Evolutionary conservation across 257 asterid species (phyloP), one percentile per base, ranked within the genome.

Genomic region (Craterostigma plantagineum): DNA sequence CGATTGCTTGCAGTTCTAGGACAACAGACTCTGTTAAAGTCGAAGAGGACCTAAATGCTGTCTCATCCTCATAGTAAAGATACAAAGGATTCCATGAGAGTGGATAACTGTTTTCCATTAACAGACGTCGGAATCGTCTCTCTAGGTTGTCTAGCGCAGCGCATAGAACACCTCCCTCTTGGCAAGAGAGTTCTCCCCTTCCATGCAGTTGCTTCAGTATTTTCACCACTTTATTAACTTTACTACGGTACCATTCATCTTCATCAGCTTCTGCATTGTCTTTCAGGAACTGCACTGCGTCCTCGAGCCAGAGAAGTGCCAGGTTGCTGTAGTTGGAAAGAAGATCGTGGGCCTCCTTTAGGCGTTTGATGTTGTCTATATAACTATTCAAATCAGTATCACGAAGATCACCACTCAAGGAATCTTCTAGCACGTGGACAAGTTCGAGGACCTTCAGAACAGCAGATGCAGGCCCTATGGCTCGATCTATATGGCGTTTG

Each of bases 231-330:
- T 56, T 71, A 40, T 53, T 57, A 48, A 73, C 60, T 17, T 61
- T 68, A 7, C 14, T 18, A 17, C 62, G 42, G 53, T 67, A 72
- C 70, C 63, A 55, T 15, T 60, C 68, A 36, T 59, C 68, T 2
- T 61, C 68, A 2, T 46, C 64, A 36, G 45, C 50, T 43, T 48
- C 50, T 6, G 50, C 61, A 3, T 41, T 43, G 33, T 38, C 54
- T 18, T 54, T 45, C 48, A 76, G 60, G 38, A 65, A 61, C 16
- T 50, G 68, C 40, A 62, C 36, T 33, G 68, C 75, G 10, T 71
- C 92, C 38, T 81, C 77, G 27, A 87, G 67, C 95, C 97, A 87
- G 44, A 73, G 52, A 47, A 71, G 55, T 34, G 69, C 78, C 65
- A 87, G 39, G 18, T 53, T 49, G 68, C 85, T 69, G 35, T 70